These are phyloP conservation scores for Cylindrotheca closterium DNA, from an alignment of 108 stramenopile species.

Conservation along the genomic window DNA sequence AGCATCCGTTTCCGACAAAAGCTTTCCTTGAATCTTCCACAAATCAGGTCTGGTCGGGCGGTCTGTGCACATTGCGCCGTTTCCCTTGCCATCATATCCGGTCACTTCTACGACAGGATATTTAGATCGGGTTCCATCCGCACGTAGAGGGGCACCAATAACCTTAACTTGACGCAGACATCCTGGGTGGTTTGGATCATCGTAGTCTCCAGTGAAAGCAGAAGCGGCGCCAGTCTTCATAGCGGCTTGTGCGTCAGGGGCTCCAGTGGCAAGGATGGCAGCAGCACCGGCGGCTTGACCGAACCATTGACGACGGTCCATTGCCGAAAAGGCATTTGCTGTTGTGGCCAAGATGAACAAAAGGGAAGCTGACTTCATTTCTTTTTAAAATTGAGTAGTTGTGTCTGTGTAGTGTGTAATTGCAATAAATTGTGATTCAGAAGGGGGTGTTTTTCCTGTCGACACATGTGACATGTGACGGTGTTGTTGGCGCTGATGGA, in stretches of 20 bases:
- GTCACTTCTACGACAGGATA: slow-evolving; percentile 38
- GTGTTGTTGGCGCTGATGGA: too few species aligned
- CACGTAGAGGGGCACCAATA: slow-evolving; percentile 35
- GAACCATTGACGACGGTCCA: neutral
- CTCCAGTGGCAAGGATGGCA: slow-evolving; percentile 1
- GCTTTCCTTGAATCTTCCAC: slow-evolving; percentile 41
- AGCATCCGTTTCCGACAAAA: slow-evolving; percentile 14
- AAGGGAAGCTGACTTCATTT: too few species aligned
- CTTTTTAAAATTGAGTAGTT: too few species aligned
- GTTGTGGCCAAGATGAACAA: neutral
- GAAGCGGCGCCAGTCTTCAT: slow-evolving; percentile 26
- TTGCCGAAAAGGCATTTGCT: neutral
- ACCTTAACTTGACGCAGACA: slow-evolving; percentile 48
- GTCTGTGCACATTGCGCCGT: slow-evolving; percentile 26
- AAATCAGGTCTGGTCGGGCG: slow-evolving; percentile 43
- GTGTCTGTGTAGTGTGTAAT: too few species aligned
- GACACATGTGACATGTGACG: too few species aligned
- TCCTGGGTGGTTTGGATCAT: slow-evolving; percentile 48
- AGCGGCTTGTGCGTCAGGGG: slow-evolving; percentile 21
- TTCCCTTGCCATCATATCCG: slow-evolving; percentile 45
- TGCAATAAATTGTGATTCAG: too few species aligned
- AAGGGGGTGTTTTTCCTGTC: too few species aligned
- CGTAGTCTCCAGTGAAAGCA: slow-evolving; percentile 44
- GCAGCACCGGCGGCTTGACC: slow-evolving; percentile 20
- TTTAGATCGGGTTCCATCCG: slow-evolving; percentile 41